phyloP scores from a whole-genome alignment of 2,329 filamentous ascomycete species.

The Helicocarpus griseus region DNA sequence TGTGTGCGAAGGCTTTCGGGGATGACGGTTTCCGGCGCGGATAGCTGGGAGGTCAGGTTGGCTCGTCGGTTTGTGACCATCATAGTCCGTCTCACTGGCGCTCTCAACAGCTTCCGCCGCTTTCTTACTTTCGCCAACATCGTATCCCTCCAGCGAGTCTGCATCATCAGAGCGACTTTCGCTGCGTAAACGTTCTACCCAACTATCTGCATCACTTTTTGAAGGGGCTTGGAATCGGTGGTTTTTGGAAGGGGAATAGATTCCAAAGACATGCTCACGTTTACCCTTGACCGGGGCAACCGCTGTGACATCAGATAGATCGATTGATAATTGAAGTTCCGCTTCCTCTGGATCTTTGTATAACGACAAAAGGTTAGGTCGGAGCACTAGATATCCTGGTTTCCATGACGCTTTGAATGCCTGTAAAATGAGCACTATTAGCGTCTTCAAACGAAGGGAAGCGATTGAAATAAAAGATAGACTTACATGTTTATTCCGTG shows the following conservation, averaged over 20 bases:
- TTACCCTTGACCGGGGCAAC: constrained; percentile 82
- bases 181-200: constrained; percentile 71
- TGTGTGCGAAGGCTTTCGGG: constrained; percentile 17
- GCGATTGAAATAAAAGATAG: not conserved
- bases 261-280: constrained; percentile 76
- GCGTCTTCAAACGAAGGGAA: constrained; percentile 8
- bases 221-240: constrained; percentile 76
- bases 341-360: constrained; percentile 90
- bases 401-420: constrained; percentile 69
- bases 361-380: constrained; percentile 80
- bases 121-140: constrained; percentile 57
- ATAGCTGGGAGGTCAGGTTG: not conserved
- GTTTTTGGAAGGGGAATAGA: constrained; percentile 85
- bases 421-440: constrained; percentile 12
- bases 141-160: constrained; percentile 3
- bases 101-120: constrained; percentile 23
- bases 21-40: not conserved
- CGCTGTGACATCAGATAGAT: constrained; percentile 80
- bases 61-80: constrained; percentile 12
- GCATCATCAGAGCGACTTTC: constrained; percentile 64
- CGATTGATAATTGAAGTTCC: constrained; percentile 79
- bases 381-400: constrained; percentile 74
- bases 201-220: constrained; percentile 67
- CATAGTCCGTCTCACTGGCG: constrained; percentile 34
- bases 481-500: constrained; percentile 80